Conservation (phyloP, 148 eudicot genomes). For the Amaranthus cruentus region DNA sequence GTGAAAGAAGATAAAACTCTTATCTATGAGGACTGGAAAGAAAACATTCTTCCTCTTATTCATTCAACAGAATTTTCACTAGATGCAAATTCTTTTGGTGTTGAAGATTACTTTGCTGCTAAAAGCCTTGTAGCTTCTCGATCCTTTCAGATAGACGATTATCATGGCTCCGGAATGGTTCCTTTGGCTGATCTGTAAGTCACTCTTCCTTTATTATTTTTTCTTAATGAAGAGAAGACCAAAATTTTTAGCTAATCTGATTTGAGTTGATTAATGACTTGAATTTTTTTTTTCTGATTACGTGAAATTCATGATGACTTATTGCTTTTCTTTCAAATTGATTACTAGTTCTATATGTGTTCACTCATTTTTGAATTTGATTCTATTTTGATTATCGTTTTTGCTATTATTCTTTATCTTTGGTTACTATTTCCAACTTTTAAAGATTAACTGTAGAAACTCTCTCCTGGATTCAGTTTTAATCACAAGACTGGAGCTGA, state of each 20-base stretch:
- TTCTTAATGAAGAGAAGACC: neutral
- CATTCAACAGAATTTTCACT: slow-evolving; percentile 37
- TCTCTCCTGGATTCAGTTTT: slow-evolving; percentile 41
- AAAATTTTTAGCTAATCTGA: neutral
- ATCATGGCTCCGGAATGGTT: slow-evolving; percentile 89
- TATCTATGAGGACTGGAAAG: slow-evolving; percentile 74
- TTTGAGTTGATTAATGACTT: neutral
- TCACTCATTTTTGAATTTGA: neutral
- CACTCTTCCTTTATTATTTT: neutral
- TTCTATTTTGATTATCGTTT: neutral
- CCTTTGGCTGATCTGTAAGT: slow-evolving; percentile 98
- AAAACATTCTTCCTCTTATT: slow-evolving; percentile 64
- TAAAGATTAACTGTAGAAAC: neutral
- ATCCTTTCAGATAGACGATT: slow-evolving; percentile 83
- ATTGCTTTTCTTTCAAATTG: neutral
- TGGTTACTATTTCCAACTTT: neutral
- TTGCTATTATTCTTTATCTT: neutral
- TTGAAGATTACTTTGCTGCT: slow-evolving; percentile 77
- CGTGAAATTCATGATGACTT: neutral
- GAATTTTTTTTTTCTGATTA: neutral
- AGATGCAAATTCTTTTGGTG: slow-evolving; percentile 54
- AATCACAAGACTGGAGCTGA: slow-evolving; percentile 98
- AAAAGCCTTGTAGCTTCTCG: slow-evolving; percentile 91
- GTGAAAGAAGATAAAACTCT: slow-evolving; percentile 77
- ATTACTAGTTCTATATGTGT: neutral